These are phyloP conservation scores for Discostella pseudostelligera DNA, from an alignment of 108 stramenopile species.

Conservation along the genomic window DNA sequence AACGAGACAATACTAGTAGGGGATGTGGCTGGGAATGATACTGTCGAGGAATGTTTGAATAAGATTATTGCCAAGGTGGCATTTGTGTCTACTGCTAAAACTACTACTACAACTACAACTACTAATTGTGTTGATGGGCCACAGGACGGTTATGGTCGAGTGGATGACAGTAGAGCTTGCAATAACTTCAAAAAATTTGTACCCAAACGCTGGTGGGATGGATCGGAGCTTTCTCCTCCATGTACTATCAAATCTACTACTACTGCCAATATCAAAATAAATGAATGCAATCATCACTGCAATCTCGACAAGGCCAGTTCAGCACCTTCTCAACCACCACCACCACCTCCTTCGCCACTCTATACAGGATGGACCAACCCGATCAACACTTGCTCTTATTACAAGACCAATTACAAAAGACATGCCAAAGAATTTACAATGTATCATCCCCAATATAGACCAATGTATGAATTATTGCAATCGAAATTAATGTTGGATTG, in stretches of 20 bases:
- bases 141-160: neutral
- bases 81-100: slow-evolving; percentile 57
- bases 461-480: slow-evolving; percentile 38
- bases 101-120: neutral
- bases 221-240: slow-evolving; percentile 38
- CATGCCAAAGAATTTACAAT: slow-evolving; percentile 57
- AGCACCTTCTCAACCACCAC: neutral
- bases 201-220: slow-evolving; percentile 88
- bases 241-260: neutral
- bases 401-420: slow-evolving; percentile 66
- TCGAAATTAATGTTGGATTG: slow-evolving; percentile 19
- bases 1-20: slow-evolving; percentile 86
- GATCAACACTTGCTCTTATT: slow-evolving; percentile 65
- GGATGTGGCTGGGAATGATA: slow-evolving; percentile 84
- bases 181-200: slow-evolving; percentile 36
- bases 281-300: neutral
- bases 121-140: neutral
- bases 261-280: neutral
- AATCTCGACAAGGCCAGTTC: neutral
- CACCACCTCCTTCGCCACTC: slow-evolving; percentile 50
- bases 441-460: slow-evolving; percentile 48
- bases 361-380: slow-evolving; percentile 83
- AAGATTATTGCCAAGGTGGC: slow-evolving; percentile 83
- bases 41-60: slow-evolving; percentile 66
- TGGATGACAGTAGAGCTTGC: neutral